Conservation (phyloP, 139 green algal genomes). For the Spirogloea muscicola region DNA sequence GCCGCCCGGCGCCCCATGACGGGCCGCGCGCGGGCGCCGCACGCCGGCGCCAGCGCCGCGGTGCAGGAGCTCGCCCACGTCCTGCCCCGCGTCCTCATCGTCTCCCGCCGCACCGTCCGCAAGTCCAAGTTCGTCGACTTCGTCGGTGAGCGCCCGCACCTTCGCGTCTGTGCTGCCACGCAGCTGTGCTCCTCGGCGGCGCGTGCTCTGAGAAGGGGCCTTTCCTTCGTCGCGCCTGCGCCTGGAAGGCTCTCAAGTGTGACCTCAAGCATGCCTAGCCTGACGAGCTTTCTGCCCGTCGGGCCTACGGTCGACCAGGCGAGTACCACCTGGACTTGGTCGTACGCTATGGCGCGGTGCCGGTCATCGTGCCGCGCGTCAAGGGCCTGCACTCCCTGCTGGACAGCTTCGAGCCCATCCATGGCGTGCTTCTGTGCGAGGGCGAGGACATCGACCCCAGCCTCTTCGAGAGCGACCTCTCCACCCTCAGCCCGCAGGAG, state of each 20-base stretch:
- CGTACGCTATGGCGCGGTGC: constrained; percentile 39
- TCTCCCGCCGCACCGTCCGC: constrained; percentile 29
- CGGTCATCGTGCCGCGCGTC: constrained; percentile 45
- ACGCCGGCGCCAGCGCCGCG: too few species aligned
- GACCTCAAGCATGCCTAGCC: too few species aligned
- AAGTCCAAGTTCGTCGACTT: constrained; percentile 52
- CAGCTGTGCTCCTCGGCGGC: too few species aligned
- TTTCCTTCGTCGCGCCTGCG: too few species aligned
- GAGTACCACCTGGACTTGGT: constrained; percentile 51
- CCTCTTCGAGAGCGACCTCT: constrained; percentile 33
- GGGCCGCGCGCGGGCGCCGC: too few species aligned
- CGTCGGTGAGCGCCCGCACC: constrained; percentile 44
- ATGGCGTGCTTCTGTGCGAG: constrained; percentile 50
- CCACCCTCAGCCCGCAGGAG: constrained; percentile 28
- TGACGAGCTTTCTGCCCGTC: too few species aligned
- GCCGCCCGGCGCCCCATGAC: too few species aligned
- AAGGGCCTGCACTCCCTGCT: constrained; percentile 28
- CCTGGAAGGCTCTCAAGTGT: too few species aligned
- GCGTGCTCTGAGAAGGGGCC: too few species aligned
- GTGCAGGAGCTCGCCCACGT: constrained; percentile 20
- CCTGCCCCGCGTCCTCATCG: constrained; percentile 46
- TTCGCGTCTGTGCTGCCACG: too few species aligned
- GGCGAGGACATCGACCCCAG: constrained; percentile 48
- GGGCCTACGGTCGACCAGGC: too few species aligned
- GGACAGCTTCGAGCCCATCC: constrained; percentile 51